Percentiles rank a stretch among this genome's conserved stretches.
Conservation (phyloP, 78 protist species). For the Dictyostelium discoideum region DNA sequence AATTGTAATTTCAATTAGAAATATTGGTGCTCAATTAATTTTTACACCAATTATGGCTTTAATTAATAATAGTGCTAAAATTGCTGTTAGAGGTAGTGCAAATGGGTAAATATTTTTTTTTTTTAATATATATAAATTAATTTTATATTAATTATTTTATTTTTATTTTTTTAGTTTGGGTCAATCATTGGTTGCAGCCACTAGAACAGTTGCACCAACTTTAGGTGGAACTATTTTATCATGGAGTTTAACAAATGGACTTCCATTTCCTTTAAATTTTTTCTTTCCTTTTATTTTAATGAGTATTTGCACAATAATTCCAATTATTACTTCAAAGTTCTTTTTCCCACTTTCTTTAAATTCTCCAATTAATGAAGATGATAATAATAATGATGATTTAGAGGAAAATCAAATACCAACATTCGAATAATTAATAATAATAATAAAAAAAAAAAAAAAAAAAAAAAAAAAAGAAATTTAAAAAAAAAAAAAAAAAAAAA, state of each 20-base stretch:
- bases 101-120: slow-evolving; percentile 12
- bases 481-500: no score
- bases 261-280: slow-evolving; percentile 46
- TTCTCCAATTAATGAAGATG: slow-evolving; percentile 20
- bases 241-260: slow-evolving; percentile 23
- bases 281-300: slow-evolving; percentile 22
- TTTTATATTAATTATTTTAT: not conserved
- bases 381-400: not conserved
- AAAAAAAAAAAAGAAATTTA: not conserved
- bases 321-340: not conserved
- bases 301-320: not conserved
- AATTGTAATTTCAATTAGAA: not conserved
- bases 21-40: slow-evolving; percentile 22
- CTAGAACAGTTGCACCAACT: slow-evolving; percentile 49
- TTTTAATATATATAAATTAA: not conserved
- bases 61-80: slow-evolving; percentile 51
- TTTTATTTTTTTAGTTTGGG: slow-evolving; percentile 10
- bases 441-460: not conserved
- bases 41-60: slow-evolving; percentile 69
- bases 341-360: slow-evolving; percentile 39
- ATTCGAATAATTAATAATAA: not conserved
- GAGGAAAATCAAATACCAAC: slow-evolving; percentile 3
- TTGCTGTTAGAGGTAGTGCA: slow-evolving; percentile 23
- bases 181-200: slow-evolving; percentile 42
- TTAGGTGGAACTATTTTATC: slow-evolving; percentile 25